Conservation (phyloP, 306 rosid genomes). For the Castanea sativa region DNA sequence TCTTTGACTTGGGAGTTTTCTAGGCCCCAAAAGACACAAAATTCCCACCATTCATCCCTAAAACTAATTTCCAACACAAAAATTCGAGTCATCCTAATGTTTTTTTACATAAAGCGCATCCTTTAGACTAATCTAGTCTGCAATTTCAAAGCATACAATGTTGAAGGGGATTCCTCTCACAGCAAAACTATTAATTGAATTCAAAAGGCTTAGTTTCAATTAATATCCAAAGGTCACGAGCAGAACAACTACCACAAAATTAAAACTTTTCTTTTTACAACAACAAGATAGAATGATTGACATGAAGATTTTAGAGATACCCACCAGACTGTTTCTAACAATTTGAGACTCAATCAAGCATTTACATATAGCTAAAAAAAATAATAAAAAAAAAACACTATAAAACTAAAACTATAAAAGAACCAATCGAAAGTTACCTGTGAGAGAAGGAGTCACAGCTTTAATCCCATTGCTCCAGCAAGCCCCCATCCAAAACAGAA, state of each 20-base stretch:
- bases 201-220: no score
- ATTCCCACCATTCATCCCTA: constrained; percentile 7
- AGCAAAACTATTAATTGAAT: no score
- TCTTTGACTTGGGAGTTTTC: constrained; percentile 15
- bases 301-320: no score
- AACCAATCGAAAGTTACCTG: constrained; percentile 47
- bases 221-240: no score
- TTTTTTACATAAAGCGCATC: no score
- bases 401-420: background rate
- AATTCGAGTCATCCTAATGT: no score
- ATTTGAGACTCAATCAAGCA: background rate
- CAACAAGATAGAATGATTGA: no score
- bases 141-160: no score
- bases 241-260: no score
- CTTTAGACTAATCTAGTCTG: no score
- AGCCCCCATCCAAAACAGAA: constrained; percentile 74
- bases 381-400: background rate
- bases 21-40: constrained; percentile 1
- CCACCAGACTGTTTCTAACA: background rate
- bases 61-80: constrained; percentile 10
- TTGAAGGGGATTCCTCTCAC: no score
- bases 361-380: background rate
- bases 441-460: constrained; percentile 58
- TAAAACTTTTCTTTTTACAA: no score
- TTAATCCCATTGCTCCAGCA: constrained; percentile 83